Percentiles rank a stretch among this genome's conserved stretches.
Conservation (phyloP, 2,329 filamentous ascomycete genomes). For the Calycina marina region DNA sequence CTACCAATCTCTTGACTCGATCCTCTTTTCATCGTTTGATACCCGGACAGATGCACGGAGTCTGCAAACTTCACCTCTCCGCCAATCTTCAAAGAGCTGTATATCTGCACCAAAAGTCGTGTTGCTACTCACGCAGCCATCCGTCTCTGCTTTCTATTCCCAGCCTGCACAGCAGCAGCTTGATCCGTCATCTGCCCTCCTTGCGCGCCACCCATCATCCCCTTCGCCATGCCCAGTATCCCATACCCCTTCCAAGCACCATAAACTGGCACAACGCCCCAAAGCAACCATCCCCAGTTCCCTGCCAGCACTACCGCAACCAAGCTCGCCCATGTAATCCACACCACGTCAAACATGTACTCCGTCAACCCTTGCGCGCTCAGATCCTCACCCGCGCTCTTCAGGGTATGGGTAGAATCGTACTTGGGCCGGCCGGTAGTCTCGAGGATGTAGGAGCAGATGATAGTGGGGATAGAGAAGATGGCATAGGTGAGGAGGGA, state of each 20-base stretch:
- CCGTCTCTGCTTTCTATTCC: slow-evolving; percentile 22
- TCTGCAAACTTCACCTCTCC: too few relatives aligned
- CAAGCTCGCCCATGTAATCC: slow-evolving; percentile 78
- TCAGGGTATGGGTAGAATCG: slow-evolving; percentile 39
- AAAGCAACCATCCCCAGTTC: slow-evolving; percentile 62
- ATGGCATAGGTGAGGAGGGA: slow-evolving; percentile 54
- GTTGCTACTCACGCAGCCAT: slow-evolving; percentile 5
- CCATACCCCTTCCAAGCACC: slow-evolving; percentile 22
- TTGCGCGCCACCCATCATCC: slow-evolving; percentile 21
- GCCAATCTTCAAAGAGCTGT: too few relatives aligned
- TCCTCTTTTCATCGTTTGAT: too few relatives aligned
- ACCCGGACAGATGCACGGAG: too few relatives aligned
- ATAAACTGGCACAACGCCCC: slow-evolving; percentile 23
- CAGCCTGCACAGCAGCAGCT: slow-evolving; percentile 14
- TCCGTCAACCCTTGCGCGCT: slow-evolving; percentile 80
- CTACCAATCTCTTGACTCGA: too few relatives aligned
- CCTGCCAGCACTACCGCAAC: slow-evolving; percentile 63
- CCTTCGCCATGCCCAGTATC: slow-evolving; percentile 21
- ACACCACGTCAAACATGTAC: slow-evolving; percentile 95
- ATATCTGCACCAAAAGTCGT: too few relatives aligned
- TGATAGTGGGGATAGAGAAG: slow-evolving; percentile 58
- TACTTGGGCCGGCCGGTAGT: slow-evolving; percentile 66
- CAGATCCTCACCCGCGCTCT: slow-evolving; percentile 73
- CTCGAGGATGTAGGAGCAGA: slow-evolving; percentile 79
- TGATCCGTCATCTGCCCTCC: slow-evolving; percentile 16